Evolutionary conservation across 352 stramenopile genomes (phyloP).

Genomic region (Phytophthora uliginosa): DNA sequence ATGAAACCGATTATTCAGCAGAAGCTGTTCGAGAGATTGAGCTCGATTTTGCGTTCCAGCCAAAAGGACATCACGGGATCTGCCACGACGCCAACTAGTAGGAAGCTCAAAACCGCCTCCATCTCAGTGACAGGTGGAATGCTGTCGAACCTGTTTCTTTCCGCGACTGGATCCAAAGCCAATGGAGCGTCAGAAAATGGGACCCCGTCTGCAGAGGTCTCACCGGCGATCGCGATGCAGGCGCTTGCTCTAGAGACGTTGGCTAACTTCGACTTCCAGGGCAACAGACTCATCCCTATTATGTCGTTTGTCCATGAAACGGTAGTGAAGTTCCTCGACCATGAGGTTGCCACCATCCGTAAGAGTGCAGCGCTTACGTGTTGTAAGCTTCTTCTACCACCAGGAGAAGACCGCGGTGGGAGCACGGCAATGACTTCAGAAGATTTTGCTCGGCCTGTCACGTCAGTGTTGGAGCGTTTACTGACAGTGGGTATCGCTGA

Average conservation of each 20-base stretch:
- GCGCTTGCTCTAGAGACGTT: conserved; percentile 87
- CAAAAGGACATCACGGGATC: conserved; percentile 57
- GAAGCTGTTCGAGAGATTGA: conserved; percentile 88
- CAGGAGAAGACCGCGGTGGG: conserved; percentile 66
- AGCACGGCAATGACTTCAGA: conserved; percentile 62
- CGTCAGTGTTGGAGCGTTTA: conserved; percentile 80
- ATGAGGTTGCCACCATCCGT: conserved; percentile 87
- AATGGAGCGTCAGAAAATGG: conserved; percentile 58
- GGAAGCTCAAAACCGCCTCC: conserved; percentile 78
- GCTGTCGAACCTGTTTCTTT: conserved; percentile 76
- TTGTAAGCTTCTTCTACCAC: conserved; percentile 85
- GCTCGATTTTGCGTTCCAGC: conserved; percentile 69
- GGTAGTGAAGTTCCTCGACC: conserved; percentile 90
- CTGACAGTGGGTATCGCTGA: conserved; percentile 90
- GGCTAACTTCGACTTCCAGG: conserved; percentile 89
- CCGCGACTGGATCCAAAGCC: conserved; percentile 51
- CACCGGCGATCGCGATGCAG: conserved; percentile 82
- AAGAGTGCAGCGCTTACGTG: conserved; percentile 90
- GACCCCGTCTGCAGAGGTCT: conserved; percentile 44
- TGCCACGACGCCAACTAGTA: conserved; percentile 65
- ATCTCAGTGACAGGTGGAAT: conserved; percentile 82
- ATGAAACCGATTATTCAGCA: conserved; percentile 86
- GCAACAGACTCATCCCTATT: conserved; percentile 87
- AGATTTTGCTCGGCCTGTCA: conserved; percentile 80
- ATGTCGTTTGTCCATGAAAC: conserved; percentile 92